Evolutionary conservation across 192 early-diverging fungal species (phyloP).

Genomic region (Geranomyces michiganensis): DNA sequence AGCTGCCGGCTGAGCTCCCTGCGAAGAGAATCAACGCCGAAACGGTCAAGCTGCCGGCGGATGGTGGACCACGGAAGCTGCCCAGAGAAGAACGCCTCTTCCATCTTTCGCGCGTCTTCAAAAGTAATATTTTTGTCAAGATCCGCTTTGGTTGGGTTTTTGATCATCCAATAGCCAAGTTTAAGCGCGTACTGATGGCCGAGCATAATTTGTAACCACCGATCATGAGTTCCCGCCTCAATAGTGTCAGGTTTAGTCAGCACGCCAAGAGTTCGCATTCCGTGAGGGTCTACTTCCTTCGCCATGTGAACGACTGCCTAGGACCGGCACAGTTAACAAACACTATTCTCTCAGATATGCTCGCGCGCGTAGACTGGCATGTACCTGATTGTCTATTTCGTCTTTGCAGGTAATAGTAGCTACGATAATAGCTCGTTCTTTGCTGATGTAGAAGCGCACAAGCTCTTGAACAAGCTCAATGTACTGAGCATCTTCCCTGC

Average conservation of each 20-base stretch:
- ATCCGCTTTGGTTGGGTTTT: constrained; percentile 50
- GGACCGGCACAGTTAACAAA: neutral
- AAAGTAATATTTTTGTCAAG: constrained; percentile 32
- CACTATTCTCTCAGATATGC: neutral
- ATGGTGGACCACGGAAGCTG: constrained; percentile 41
- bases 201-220: constrained; percentile 53
- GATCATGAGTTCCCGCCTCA: constrained; percentile 54
- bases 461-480: constrained; percentile 54
- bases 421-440: constrained; percentile 57
- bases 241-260: constrained; percentile 67
- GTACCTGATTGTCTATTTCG: constrained; percentile 61
- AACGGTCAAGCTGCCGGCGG: constrained; percentile 44
- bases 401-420: constrained; percentile 62
- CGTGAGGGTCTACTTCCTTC: constrained; percentile 56
- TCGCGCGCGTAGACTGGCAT: neutral
- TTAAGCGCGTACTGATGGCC: constrained; percentile 52
- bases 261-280: constrained; percentile 59
- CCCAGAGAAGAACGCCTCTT: constrained; percentile 42
- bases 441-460: constrained; percentile 51
- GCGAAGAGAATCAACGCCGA: constrained; percentile 43
- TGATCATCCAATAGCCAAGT: constrained; percentile 60
- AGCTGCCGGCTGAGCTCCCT: constrained; percentile 44
- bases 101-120: constrained; percentile 41
- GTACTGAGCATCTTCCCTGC: constrained; percentile 44
- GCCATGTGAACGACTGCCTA: constrained; percentile 53